These are phyloP conservation scores for Xylaria intraflava DNA, from an alignment of 495 filamentous ascomycete species.

Conservation along the genomic window DNA sequence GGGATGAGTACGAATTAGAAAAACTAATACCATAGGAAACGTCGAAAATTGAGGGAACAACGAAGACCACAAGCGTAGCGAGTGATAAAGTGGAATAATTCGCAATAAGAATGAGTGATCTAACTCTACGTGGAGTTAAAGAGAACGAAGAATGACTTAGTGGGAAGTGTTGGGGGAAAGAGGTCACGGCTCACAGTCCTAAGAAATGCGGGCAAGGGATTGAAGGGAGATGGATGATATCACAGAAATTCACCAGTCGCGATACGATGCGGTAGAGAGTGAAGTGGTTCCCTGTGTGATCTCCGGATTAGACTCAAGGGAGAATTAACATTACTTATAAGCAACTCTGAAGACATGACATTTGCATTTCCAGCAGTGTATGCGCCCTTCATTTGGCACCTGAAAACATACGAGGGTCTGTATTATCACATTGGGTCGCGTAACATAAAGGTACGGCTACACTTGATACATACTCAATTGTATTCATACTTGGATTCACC, in stretches of 20 bases:
- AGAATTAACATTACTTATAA: not conserved
- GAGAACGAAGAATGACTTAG: not conserved
- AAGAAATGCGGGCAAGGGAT: not conserved
- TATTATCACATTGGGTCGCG: constrained; percentile 10
- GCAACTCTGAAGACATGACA: not conserved
- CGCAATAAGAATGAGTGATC: not conserved
- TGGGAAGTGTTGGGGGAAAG: not conserved
- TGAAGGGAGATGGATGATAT: not conserved
- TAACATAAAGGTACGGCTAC: constrained; percentile 3
- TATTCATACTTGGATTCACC: too few relatives aligned
- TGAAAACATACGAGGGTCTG: not conserved
- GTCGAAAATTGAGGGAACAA: not conserved
- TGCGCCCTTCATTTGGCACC: not conserved
- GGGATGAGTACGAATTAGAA: not conserved
- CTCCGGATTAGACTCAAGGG: not conserved
- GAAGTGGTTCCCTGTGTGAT: not conserved
- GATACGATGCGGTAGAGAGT: not conserved
- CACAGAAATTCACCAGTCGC: not conserved
- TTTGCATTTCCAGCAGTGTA: not conserved
- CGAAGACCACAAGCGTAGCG: not conserved
- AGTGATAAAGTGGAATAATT: not conserved
- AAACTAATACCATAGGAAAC: not conserved
- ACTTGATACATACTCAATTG: not conserved
- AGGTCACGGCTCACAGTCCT: not conserved
- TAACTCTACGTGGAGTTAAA: not conserved